Evolutionary conservation across 1,284 basidiomycete species (phyloP).

Genomic region (Cryptococcus sp.): DNA sequence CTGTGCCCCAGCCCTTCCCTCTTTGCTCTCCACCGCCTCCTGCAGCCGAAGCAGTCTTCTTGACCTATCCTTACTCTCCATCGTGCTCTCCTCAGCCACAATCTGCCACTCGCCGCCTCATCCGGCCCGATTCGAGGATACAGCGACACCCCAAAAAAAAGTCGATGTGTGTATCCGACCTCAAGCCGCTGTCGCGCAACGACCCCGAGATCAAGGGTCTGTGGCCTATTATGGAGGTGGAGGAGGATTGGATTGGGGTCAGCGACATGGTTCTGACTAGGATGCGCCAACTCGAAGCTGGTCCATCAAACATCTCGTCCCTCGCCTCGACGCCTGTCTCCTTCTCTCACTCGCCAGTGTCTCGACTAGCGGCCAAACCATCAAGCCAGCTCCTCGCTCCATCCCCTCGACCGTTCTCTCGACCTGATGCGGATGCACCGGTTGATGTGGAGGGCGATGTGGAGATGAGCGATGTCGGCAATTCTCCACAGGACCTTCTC

Average conservation of each 20-base stretch:
- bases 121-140: not conserved
- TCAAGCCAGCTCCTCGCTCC: not conserved
- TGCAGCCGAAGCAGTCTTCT: not conserved
- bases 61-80: not conserved
- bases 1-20: not conserved
- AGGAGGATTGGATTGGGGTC: conserved; percentile 35
- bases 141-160: not conserved
- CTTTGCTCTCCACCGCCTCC: not conserved
- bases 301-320: not conserved
- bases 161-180: not conserved
- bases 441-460: too few relatives aligned
- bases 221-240: conserved; percentile 14
- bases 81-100: not conserved
- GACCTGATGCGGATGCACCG: too few relatives aligned
- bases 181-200: not conserved
- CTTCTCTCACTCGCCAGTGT: not conserved
- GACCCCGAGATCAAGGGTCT: conserved; percentile 35
- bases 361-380: not conserved
- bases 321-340: not conserved
- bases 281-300: not conserved
- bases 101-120: not conserved
- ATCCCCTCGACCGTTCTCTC: not conserved
- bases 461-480: not conserved
- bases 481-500: not conserved
- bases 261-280: conserved; percentile 20